Base-by-base conservation (phyloP, 305 asterid species). In the Solanum hybrid region DNA sequence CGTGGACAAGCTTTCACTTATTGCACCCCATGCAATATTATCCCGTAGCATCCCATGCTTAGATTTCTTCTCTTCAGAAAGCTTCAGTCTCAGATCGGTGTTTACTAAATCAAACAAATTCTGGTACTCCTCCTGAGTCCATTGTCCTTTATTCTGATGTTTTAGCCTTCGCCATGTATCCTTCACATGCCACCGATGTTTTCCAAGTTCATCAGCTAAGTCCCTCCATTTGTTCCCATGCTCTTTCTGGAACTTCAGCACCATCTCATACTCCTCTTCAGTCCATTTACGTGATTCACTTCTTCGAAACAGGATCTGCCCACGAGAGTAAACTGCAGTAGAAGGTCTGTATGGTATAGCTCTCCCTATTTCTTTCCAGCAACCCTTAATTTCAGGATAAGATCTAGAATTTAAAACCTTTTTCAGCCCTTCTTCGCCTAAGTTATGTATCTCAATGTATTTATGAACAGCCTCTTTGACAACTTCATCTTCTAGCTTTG, bases 1-100 rank as follows among this genome's bases (percentile, higher is more conserved):
- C 5, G 96, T 92, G 17, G 93, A 32, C 89, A 95, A 77, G 77
- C 46, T 40, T 72, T 94, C 96, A 86, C 99, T 95, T 87, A 96
- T 94, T 27, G 95, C 94, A 5, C 94, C 60, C 98, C 97, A 96
- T 79, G 86, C 22, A 60, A 60, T 20, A 20, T 22, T 66, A 66
- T 66, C 73, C 13, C 73, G 14, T 66, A 66, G 12, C 73, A 9
- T n/a, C 29, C 73, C 73, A 66, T 66, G 26, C 29, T 66, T 66
- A 66, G 29, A 66, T 66, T n/a, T 66, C 73, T 66, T 66, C 29
- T 66, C 73, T 66, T 66, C 29, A 66, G 73, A 66, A 66, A 66
- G 29, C 29, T 66, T 66, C 73, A 66, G 6, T 22, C 13, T 60
- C 71, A 60, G 11, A 60, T 60, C 71, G 71, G 26, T 20, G 71